A percentile compares a stretch with the other conserved stretches of the same genome.
Conservation (phyloP, 371 early-diverging fungal species). For the Mucor racemosus region DNA sequence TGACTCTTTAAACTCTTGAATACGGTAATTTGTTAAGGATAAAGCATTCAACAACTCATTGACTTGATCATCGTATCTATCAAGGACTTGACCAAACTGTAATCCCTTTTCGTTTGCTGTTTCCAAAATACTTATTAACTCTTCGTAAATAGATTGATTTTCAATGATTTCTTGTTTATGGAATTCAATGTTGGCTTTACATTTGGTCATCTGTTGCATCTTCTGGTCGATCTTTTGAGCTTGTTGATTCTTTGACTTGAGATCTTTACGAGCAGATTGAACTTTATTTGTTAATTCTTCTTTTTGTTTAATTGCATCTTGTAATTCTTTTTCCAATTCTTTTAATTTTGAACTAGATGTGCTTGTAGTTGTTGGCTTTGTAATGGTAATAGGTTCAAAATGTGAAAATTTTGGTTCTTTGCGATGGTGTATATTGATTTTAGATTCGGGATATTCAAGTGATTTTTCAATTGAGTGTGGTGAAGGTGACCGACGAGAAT, state of each 20-base stretch:
- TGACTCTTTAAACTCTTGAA: constrained; percentile 16
- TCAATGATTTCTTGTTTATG: background rate
- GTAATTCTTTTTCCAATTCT: background rate
- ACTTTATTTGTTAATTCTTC: background rate
- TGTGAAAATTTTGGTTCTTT: background rate
- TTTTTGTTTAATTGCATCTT: background rate
- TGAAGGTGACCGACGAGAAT: constrained; percentile 1
- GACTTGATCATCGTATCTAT: constrained; percentile 17
- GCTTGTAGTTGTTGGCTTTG: background rate
- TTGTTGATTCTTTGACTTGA: background rate
- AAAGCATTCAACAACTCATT: constrained; percentile 20
- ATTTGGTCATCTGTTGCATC: background rate
- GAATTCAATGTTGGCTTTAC: background rate
- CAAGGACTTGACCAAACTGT: background rate
- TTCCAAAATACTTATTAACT: background rate
- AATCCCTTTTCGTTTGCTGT: constrained; percentile 1
- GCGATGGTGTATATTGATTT: constrained; percentile 2
- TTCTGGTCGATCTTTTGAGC: background rate
- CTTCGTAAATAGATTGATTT: background rate
- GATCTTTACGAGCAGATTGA: background rate
- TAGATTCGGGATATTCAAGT: background rate
- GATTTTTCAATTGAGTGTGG: background rate
- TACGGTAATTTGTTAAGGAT: constrained; percentile 19
- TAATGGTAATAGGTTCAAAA: background rate
- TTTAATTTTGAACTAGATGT: background rate